phyloP scores from a whole-genome alignment of 192 early-diverging fungal species.

The Backusella morwellensis region DNA sequence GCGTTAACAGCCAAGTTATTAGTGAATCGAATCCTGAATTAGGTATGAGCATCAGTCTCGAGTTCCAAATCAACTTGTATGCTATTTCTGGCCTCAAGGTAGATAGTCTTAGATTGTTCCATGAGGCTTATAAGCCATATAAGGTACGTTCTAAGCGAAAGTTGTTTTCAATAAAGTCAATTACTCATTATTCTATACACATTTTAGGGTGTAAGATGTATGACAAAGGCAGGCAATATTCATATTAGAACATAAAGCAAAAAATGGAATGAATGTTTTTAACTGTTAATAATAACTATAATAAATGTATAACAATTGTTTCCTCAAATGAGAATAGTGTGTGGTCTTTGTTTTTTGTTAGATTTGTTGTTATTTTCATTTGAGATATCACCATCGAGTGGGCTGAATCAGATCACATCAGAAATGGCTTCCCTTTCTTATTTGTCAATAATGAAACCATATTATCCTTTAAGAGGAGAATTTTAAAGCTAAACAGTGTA shows the following conservation, averaged over 20 bases:
- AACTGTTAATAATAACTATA: not conserved
- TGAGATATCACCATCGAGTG: too few species aligned
- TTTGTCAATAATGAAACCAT: too few species aligned
- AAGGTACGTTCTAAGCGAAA: constrained; percentile 47
- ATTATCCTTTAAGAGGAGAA: too few species aligned
- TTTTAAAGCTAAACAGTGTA: too few species aligned
- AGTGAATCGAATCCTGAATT: constrained; percentile 47
- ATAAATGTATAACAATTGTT: not conserved
- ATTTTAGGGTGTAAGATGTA: constrained; percentile 48
- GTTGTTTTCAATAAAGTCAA: not conserved
- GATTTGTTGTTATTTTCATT: too few species aligned
- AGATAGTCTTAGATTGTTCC: constrained; percentile 64
- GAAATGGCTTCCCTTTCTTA: too few species aligned
- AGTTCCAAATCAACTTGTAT: constrained; percentile 70
- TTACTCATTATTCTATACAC: not conserved
- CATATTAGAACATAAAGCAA: constrained; percentile 51
- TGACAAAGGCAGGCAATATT: constrained; percentile 63
- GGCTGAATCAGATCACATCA: too few species aligned
- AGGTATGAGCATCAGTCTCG: constrained; percentile 56
- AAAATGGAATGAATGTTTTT: not conserved
- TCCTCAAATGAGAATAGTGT: not conserved
- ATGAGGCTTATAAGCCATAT: constrained; percentile 77
- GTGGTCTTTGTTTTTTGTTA: too few species aligned
- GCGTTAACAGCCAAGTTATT: not conserved
- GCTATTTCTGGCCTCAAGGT: constrained; percentile 72